phyloP scores from a whole-genome alignment of 2,329 filamentous ascomycete species.

The Capronia americana region DNA sequence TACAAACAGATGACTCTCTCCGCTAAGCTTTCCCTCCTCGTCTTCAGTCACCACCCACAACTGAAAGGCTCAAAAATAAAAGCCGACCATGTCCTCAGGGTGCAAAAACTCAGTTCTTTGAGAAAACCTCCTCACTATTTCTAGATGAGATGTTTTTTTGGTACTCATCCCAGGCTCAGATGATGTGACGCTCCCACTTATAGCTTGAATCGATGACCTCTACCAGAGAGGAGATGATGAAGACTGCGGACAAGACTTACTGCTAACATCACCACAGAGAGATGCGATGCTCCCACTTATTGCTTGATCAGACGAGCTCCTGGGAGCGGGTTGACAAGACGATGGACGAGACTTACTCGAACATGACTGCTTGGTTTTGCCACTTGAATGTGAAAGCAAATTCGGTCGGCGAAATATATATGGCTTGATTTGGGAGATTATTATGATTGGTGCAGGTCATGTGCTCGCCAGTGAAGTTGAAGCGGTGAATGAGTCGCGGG shows the following conservation, averaged over 20 bases:
- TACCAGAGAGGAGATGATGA: neutral
- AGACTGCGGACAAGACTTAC: neutral
- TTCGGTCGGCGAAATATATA: neutral
- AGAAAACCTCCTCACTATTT: neutral
- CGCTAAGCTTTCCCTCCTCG: neutral
- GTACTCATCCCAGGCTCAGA: neutral
- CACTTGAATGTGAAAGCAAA: neutral
- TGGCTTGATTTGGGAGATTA: neutral
- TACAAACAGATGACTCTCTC: neutral
- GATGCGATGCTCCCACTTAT: neutral
- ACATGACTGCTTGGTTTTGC: neutral
- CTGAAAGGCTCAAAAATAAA: neutral
- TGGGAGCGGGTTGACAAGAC: neutral
- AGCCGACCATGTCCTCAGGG: neutral
- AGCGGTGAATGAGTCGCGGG: neutral
- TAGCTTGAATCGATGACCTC: neutral
- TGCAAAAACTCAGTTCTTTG: neutral
- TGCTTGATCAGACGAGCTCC: neutral
- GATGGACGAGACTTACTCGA: neutral
- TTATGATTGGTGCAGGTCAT: neutral
- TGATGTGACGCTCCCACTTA: conserved; percentile 1
- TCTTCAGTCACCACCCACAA: neutral
- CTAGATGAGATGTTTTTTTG: neutral
- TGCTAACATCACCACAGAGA: neutral
- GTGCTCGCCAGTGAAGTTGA: neutral